Conservation (phyloP, 768 basidiomycete species). For the Mycena floridula region DNA sequence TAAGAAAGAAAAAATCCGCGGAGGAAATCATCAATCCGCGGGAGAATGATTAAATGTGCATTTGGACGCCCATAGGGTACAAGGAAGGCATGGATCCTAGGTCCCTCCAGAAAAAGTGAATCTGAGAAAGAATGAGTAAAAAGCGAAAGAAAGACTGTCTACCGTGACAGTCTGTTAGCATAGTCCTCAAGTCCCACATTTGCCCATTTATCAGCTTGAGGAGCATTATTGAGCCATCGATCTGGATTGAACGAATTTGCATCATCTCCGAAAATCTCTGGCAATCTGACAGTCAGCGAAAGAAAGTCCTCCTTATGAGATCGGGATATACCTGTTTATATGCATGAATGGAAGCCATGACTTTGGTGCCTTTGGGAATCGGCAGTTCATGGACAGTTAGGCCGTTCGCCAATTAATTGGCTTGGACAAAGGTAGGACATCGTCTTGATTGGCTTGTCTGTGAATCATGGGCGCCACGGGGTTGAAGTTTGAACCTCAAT, state of each 20-base stretch:
- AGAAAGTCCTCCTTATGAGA: conserved; percentile 4
- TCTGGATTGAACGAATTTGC: conserved; percentile 29
- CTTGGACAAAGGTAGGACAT: conserved; percentile 35
- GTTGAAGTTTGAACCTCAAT: conserved; percentile 23
- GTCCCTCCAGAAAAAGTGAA: conserved; percentile 5
- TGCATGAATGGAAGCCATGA: conserved; percentile 27
- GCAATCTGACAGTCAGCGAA: conserved; percentile 17
- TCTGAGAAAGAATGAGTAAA: background rate
- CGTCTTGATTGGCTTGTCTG: conserved; percentile 30
- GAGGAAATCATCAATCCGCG: no score
- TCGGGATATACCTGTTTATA: conserved; percentile 27
- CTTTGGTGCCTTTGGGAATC: conserved; percentile 27
- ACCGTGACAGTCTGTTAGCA: conserved; percentile 16
- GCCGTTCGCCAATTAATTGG: conserved; percentile 29
- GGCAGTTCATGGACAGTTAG: conserved; percentile 22
- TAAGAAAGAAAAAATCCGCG: no score
- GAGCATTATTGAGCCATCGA: conserved; percentile 27
- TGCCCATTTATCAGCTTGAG: conserved; percentile 16
- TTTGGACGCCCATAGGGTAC: background rate
- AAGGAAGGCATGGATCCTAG: no score
- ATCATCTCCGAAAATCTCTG: conserved; percentile 28
- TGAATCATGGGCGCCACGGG: conserved; percentile 25
- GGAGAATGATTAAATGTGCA: background rate
- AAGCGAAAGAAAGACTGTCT: background rate
- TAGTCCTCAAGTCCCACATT: conserved; percentile 13